Conservation (phyloP, 2,329 filamentous ascomycete species). For the Colletotrichum tropicicola region DNA sequence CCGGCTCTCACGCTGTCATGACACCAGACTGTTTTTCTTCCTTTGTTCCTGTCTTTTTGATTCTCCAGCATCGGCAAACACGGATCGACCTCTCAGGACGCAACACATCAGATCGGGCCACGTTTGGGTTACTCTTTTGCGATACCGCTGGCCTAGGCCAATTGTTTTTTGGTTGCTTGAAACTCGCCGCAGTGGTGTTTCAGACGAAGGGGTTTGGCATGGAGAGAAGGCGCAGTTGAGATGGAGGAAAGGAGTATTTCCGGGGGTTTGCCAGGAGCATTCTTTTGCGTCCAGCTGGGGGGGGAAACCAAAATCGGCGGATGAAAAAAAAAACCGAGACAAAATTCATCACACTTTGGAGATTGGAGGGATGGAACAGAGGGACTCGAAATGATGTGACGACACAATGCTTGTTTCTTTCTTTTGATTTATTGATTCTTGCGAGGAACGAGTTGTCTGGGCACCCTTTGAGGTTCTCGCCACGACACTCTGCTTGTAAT, state of each 20-base stretch:
- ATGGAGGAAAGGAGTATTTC: neutral
- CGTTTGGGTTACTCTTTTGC: neutral
- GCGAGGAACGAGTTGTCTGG: neutral
- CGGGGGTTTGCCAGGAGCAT: neutral
- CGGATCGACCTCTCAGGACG: neutral
- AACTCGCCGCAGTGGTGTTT: neutral
- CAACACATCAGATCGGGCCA: neutral
- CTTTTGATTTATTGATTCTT: neutral
- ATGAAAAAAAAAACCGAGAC: neutral
- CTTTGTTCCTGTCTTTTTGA: neutral
- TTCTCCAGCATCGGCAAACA: constrained; percentile 14
- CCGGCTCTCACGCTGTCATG: constrained; percentile 20
- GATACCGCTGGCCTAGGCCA: neutral
- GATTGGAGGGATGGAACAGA: neutral
- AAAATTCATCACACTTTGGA: neutral
- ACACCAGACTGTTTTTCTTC: constrained; percentile 17
- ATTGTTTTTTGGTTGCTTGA: neutral
- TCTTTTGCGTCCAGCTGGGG: neutral
- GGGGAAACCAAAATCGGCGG: neutral
- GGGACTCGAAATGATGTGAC: neutral
- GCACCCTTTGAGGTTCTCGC: neutral
- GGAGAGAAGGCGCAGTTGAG: constrained; percentile 1
- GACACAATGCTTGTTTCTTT: neutral
- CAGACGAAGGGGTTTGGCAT: neutral
- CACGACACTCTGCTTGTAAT: neutral